Evolutionary conservation across 345 rosid genomes (phyloP).

Genomic region (Xanthoceras sorbifolium): DNA sequence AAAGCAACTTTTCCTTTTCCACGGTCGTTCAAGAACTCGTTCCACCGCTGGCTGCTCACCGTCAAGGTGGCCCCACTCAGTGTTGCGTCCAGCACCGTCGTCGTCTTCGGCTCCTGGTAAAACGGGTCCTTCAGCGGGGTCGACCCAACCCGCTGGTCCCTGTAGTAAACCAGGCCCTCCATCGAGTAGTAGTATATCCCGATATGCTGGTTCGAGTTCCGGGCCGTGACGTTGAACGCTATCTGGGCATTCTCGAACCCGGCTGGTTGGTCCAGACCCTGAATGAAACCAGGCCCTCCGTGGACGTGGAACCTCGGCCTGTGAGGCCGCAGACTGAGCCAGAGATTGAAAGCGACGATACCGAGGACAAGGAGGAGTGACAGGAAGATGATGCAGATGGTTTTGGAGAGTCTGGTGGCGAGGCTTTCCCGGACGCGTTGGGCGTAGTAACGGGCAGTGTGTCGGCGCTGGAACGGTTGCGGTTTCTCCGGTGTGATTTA

Average conservation of each 20-base stretch:
- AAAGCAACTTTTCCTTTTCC: conserved; percentile 54
- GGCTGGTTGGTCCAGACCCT: conserved; percentile 41
- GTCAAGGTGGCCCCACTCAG: conserved; percentile 61
- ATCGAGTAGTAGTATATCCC: conserved; percentile 57
- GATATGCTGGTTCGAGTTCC: conserved; percentile 71
- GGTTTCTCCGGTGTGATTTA: conserved; percentile 10
- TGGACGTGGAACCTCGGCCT: conserved; percentile 63
- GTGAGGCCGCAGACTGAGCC: conserved; percentile 90
- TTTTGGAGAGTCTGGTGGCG: conserved; percentile 53
- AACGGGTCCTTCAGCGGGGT: conserved; percentile 39
- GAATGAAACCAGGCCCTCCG: too few relatives aligned
- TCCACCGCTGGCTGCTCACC: conserved; percentile 59
- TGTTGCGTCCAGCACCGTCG: conserved; percentile 43
- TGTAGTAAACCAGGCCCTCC: conserved; percentile 61
- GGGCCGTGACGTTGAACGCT: conserved; percentile 60
- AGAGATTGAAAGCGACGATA: conserved; percentile 55
- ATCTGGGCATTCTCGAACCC: conserved; percentile 62
- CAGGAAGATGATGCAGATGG: conserved; percentile 58
- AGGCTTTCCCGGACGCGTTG: conserved; percentile 69
- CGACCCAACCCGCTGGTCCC: conserved; percentile 58
- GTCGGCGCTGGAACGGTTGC: conserved; percentile 37
- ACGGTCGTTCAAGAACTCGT: conserved; percentile 60
- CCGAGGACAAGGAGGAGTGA: conserved; percentile 50
- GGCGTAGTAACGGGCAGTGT: conserved; percentile 45
- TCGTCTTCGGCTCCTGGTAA: conserved; percentile 75